Evolutionary conservation across 371 early-diverging fungal genomes (phyloP).

Genomic region (Mucor irregularis): DNA sequence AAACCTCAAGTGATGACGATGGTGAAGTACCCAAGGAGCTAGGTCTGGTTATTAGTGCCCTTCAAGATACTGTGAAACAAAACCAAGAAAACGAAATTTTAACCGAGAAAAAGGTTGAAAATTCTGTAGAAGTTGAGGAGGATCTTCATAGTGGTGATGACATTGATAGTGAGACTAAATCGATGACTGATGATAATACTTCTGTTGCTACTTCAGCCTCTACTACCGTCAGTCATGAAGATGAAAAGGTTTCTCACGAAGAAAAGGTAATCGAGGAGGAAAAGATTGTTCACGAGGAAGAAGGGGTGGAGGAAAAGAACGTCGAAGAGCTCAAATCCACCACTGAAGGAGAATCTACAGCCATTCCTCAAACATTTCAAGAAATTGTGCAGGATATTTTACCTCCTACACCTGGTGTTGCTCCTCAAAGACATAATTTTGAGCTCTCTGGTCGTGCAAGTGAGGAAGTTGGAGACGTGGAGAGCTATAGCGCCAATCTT

Average conservation of each 20-base stretch:
- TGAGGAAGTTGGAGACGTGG: conserved; percentile 22
- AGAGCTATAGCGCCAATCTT: conserved; percentile 26
- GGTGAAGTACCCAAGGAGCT: conserved; percentile 10
- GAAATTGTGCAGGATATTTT: conserved; percentile 17
- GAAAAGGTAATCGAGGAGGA: neutral
- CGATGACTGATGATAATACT: conserved; percentile 7
- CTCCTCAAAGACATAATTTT: conserved; percentile 18
- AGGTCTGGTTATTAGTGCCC: conserved; percentile 22
- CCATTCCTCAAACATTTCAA: conserved; percentile 6
- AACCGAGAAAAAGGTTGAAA: neutral
- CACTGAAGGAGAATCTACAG: neutral
- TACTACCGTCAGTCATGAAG: conserved; percentile 2
- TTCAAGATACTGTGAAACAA: conserved; percentile 23
- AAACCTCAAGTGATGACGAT: conserved; percentile 16
- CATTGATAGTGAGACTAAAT: conserved; percentile 1
- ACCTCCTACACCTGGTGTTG: conserved; percentile 34
- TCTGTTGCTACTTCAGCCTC: conserved; percentile 9
- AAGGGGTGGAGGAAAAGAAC: neutral
- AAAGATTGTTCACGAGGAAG: neutral
- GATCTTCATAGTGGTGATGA: conserved; percentile 7
- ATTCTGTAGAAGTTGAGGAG: neutral
- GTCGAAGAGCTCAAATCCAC: neutral
- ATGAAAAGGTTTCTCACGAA: conserved; percentile 5
- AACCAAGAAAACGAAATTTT: conserved; percentile 4
- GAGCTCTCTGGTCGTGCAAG: conserved; percentile 15